These are phyloP conservation scores for Calendula officinalis DNA, from an alignment of 129 eudicot genomes.

Conservation along the genomic window DNA sequence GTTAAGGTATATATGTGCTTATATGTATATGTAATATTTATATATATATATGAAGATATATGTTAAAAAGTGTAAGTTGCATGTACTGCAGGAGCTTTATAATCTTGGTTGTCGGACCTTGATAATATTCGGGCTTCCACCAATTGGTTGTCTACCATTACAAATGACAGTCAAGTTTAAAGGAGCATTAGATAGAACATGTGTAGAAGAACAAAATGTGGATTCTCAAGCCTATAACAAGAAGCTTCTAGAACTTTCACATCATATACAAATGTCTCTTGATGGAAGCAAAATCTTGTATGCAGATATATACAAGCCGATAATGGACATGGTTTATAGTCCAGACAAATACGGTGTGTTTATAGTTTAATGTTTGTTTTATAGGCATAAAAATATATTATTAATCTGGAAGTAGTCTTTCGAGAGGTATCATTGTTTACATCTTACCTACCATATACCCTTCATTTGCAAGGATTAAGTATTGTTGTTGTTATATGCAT, in stretches of 20 bases:
- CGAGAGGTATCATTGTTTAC: not conserved
- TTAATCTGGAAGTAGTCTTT: no score
- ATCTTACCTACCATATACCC: not conserved
- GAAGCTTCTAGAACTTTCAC: slow-evolving; percentile 44
- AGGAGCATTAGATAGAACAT: slow-evolving; percentile 33
- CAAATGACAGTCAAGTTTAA: slow-evolving; percentile 42
- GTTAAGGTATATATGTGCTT: slow-evolving; percentile 34
- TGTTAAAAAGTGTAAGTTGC: not conserved
- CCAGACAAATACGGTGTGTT: slow-evolving; percentile 51
- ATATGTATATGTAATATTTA: no score
- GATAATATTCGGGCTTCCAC: slow-evolving; percentile 64
- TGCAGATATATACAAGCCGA: slow-evolving; percentile 47
- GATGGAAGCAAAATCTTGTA: slow-evolving; percentile 49
- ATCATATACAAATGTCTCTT: slow-evolving; percentile 39
- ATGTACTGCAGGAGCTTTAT: slow-evolving; percentile 39
- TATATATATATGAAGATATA: no score
- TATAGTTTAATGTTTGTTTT: not conserved
- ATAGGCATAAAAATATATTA: no score
- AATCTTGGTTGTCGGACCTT: slow-evolving; percentile 51
- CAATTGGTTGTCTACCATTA: slow-evolving; percentile 68
- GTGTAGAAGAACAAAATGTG: slow-evolving; percentile 49
- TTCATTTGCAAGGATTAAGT: no score
- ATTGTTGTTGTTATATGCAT: not conserved
- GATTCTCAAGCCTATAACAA: slow-evolving; percentile 52
- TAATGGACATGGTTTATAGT: slow-evolving; percentile 46